phyloP scores from a whole-genome alignment of 345 rosid species.

The Citrus inodora region DNA sequence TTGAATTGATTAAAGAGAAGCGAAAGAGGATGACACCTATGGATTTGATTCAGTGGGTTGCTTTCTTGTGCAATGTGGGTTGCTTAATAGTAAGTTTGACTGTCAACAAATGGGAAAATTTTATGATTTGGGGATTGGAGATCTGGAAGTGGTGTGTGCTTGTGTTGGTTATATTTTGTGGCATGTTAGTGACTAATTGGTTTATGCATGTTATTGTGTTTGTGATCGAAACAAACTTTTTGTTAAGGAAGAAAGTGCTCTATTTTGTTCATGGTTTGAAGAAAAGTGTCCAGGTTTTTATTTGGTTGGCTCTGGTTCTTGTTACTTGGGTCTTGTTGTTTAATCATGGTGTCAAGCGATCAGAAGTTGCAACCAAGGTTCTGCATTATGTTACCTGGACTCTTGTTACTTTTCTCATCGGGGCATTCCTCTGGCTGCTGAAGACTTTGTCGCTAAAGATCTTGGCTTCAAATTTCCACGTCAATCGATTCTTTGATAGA shows the following conservation, averaged over 20 bases:
- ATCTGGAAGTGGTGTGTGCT: slow-evolving; percentile 87
- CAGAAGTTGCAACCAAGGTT: slow-evolving; percentile 41
- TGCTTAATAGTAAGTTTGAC: slow-evolving; percentile 62
- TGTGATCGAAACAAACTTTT: slow-evolving; percentile 71
- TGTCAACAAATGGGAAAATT: slow-evolving; percentile 23
- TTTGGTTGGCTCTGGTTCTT: slow-evolving; percentile 41
- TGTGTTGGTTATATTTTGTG: slow-evolving; percentile 69
- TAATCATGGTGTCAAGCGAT: slow-evolving; percentile 34
- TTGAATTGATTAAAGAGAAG: slow-evolving; percentile 42
- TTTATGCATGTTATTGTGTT: slow-evolving; percentile 69
- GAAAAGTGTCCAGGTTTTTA: too few relatives aligned
- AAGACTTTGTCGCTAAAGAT: slow-evolving; percentile 72
- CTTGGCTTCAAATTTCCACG: slow-evolving; percentile 80
- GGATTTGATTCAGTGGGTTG: slow-evolving; percentile 47
- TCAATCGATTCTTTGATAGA: slow-evolving; percentile 76
- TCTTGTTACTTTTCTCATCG: slow-evolving; percentile 51
- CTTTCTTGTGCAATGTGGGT: slow-evolving; percentile 34
- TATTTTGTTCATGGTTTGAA: slow-evolving; percentile 92
- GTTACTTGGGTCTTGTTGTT: slow-evolving; percentile 69
- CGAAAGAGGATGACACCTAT: slow-evolving; percentile 26
- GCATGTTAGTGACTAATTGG: slow-evolving; percentile 70
- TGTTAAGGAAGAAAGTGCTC: slow-evolving; percentile 69
- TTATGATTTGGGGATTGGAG: slow-evolving; percentile 51
- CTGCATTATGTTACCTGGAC: slow-evolving; percentile 60
- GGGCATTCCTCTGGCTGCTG: slow-evolving; percentile 61